These are phyloP conservation scores for Suillus alpinus DNA, from an alignment of 768 basidiomycete species.

Conservation along the genomic window DNA sequence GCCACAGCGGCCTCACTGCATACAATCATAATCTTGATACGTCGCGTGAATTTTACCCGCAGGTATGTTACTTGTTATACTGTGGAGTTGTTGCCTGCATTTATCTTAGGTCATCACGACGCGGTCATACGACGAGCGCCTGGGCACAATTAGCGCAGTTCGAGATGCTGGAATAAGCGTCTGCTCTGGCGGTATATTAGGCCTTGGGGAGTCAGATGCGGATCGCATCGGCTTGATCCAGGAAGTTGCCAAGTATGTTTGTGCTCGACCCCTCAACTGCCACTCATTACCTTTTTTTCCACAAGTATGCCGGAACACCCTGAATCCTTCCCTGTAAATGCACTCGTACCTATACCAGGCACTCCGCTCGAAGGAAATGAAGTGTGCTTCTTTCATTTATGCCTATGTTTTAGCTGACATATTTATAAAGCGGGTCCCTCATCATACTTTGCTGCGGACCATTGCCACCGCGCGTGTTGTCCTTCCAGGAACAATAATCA, in stretches of 20 bases:
- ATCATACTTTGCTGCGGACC: constrained; percentile 85
- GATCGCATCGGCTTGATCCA: constrained; percentile 93
- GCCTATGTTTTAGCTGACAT: constrained; percentile 8
- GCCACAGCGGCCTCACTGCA: constrained; percentile 79
- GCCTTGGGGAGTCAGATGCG: constrained; percentile 85
- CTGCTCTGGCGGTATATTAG: constrained; percentile 94
- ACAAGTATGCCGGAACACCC: constrained; percentile 90
- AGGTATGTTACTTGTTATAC: constrained; percentile 43
- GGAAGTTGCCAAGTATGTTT: constrained; percentile 82
- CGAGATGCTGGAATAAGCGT: constrained; percentile 96
- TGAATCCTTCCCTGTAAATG: constrained; percentile 99
- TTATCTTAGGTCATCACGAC: constrained; percentile 84
- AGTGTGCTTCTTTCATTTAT: constrained; percentile 37
- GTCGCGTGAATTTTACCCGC: constrained; percentile 93
- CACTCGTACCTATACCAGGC: constrained; percentile 91
- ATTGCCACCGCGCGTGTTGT: constrained; percentile 94
- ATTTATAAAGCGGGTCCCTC: constrained; percentile 62
- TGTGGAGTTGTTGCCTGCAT: background rate
- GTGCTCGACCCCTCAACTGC: background rate
- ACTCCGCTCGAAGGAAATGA: constrained; percentile 92
- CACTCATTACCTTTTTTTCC: constrained; percentile 7
- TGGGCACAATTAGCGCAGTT: constrained; percentile 87
- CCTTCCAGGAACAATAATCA: constrained; percentile 89
- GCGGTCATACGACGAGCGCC: constrained; percentile 88
- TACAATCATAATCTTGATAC: constrained; percentile 99